A percentile compares a stretch with the other conserved stretches of the same genome.
phyloP scores from a whole-genome alignment of 495 filamentous ascomycete species.

The Penicillium malachiteum region DNA sequence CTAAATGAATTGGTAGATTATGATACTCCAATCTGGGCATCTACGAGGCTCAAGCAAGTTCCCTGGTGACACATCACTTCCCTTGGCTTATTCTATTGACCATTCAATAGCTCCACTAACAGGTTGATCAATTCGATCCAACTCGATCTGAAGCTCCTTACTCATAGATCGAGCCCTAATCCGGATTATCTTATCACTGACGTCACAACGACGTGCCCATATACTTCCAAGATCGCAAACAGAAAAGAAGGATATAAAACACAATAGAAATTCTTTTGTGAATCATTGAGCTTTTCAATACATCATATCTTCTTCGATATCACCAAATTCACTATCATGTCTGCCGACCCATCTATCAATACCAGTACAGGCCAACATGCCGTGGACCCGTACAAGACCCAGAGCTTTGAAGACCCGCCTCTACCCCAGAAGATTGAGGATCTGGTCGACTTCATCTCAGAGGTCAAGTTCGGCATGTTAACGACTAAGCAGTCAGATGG shows the following conservation, averaged over 20 bases:
- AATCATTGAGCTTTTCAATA: no score
- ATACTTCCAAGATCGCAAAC: constrained; percentile 10
- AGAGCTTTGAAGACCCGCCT: constrained; percentile 62
- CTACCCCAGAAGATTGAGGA: constrained; percentile 79
- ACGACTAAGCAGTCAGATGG: constrained; percentile 67
- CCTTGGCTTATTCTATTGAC: no score
- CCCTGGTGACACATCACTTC: no score
- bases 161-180: constrained; percentile 8
- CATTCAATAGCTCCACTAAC: no score
- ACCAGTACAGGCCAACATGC: constrained; percentile 57
- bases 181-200: constrained; percentile 28
- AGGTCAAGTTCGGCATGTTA: constrained; percentile 79
- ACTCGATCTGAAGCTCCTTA: neutral
- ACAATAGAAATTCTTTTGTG: neutral
- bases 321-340: constrained; percentile 21
- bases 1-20: no score
- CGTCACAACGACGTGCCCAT: constrained; percentile 29
- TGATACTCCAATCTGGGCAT: no score
- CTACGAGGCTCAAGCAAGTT: no score
- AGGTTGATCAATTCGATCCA: neutral
- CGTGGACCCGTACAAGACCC: constrained; percentile 78
- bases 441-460: constrained; percentile 63
- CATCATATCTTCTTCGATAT: neutral
- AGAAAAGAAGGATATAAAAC: constrained; percentile 9
- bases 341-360: constrained; percentile 48